Base-by-base conservation (phyloP, 2,329 filamentous ascomycete genomes). In the Arthrocladium fulminans region DNA sequence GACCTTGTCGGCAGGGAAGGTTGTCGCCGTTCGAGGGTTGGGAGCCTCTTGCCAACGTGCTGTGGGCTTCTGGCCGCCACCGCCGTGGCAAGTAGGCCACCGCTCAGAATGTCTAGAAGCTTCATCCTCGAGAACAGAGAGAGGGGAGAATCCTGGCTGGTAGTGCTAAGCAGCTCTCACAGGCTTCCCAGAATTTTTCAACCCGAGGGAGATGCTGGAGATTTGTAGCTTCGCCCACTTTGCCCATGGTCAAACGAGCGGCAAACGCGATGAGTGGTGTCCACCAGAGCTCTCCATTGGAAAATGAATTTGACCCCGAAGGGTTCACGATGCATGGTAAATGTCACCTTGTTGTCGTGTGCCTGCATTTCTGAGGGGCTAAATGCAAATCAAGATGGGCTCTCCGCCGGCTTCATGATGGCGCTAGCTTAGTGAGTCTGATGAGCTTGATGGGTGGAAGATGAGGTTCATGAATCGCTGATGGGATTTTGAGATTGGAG, bases 1-100 rank as follows among this genome's bases (percentile, higher is more conserved):
- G 38, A 51, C 45, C 13, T 47, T 30, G 17, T 25, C 23, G n/a
- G 41, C 47, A 20, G 42, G 40, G 41, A 30, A 22, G 54, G 41
- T 3, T 49, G 25, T 19, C 30, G 41, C 37, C 49, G 51, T 47
- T 50, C 49, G 24, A 50, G 17, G 29, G 55, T 45, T 38, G 51
- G 54, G 19, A 53, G 45, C 24, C 49, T 51, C 48, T 54, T 55
- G 32, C 56, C 56, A 22, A 58, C 54, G 54, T 58, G 56, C 45
- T 52, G 51, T 23, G 44, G 25, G 29, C 52, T 55, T 47, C 56
- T 49, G 10, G 47, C 45, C 17, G 54, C 49, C 15, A 51, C 51
- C 41, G 40, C 38, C 37, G 51, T 38, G 19, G 51, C 49, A 43
- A 52, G 45, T 15, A 42, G 30, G 10, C 41, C 34, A 17, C 22